Conservation (phyloP, 345 rosid genomes). For the Punica granatum region DNA sequence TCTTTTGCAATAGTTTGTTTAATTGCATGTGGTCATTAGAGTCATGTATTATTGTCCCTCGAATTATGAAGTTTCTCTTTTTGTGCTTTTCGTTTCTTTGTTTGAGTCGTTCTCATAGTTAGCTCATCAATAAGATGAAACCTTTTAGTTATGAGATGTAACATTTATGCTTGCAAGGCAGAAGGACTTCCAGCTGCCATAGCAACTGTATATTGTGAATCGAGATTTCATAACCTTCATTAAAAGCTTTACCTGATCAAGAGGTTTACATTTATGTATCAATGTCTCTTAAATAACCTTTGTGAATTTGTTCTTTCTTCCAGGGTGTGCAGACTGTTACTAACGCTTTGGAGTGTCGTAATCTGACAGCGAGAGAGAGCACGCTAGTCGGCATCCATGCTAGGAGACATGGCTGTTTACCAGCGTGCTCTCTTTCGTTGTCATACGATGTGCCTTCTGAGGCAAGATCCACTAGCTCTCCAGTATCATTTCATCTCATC, state of each 20-base stretch:
- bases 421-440: conserved; percentile 36
- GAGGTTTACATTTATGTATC: not conserved
- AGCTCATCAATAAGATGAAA: not conserved
- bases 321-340: not conserved
- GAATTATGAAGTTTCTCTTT: not conserved
- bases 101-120: not conserved
- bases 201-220: not conserved
- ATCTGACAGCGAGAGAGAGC: conserved; percentile 56
- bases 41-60: no score
- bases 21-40: not conserved
- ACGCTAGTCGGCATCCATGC: conserved; percentile 30
- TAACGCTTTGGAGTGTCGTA: not conserved
- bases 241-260: not conserved
- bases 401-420: conserved; percentile 24
- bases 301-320: not conserved
- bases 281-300: not conserved
- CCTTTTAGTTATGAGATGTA: not conserved
- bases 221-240: not conserved
- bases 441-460: conserved; percentile 17
- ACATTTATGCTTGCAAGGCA: not conserved
- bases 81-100: not conserved
- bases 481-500: not conserved
- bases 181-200: not conserved
- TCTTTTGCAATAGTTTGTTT: not conserved
- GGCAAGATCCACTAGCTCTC: not conserved